These are phyloP conservation scores for Ophiosphaerella korrae DNA, from an alignment of 2,329 filamentous ascomycete species.

Conservation along the genomic window DNA sequence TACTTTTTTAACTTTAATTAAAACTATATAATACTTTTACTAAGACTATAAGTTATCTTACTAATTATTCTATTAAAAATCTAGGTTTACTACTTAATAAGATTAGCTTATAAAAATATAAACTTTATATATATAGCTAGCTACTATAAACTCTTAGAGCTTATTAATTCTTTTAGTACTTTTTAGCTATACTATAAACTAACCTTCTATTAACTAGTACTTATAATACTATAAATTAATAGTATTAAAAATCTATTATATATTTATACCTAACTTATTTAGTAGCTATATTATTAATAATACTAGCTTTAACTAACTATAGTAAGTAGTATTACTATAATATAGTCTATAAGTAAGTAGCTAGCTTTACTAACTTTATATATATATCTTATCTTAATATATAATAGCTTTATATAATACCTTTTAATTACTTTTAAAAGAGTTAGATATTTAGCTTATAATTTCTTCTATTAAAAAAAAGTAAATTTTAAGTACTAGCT, in stretches of 20 bases:
- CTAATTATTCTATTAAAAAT: constrained; percentile 30
- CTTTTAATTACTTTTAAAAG: no score
- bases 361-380: no score
- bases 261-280: constrained; percentile 53
- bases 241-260: constrained; percentile 54
- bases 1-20: constrained; percentile 19
- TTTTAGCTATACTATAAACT: constrained; percentile 55
- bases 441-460: no score
- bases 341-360: no score
- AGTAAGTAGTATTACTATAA: constrained; percentile 48
- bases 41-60: constrained; percentile 44
- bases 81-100: constrained; percentile 50
- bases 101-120: constrained; percentile 44
- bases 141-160: constrained; percentile 47
- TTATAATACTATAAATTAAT: constrained; percentile 60
- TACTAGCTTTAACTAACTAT: constrained; percentile 55
- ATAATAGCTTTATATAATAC: no score
- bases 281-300: constrained; percentile 56
- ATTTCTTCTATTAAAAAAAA: no score
- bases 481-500: no score
- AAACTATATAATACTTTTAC: constrained; percentile 16
- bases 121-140: constrained; percentile 39
- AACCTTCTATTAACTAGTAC: no score
- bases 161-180: constrained; percentile 51
- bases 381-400: no score